Percentiles rank a stretch among this genome's conserved stretches.
Evolutionary conservation across 192 early-diverging fungal genomes (phyloP).

Genomic region (Coemansia sp.): DNA sequence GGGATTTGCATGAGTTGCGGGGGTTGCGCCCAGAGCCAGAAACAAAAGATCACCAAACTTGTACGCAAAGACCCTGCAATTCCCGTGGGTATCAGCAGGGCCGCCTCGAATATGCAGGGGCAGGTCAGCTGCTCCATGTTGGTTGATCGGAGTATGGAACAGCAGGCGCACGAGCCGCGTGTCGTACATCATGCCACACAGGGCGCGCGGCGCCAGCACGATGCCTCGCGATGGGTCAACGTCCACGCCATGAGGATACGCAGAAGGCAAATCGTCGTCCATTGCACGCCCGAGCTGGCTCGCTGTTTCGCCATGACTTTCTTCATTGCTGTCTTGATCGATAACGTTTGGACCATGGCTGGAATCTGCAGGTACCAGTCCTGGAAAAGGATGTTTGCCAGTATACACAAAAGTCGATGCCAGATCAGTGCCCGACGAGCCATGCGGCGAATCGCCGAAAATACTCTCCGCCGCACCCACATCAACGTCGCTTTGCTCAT

Average conservation of each 20-base stretch:
- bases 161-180: slow-evolving; percentile 20
- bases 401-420: slow-evolving; percentile 44
- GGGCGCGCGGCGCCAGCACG: slow-evolving; percentile 35
- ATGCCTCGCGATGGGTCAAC: slow-evolving; percentile 45
- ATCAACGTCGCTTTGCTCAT: neutral
- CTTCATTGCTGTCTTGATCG: neutral
- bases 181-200: slow-evolving; percentile 47
- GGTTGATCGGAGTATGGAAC: slow-evolving; percentile 4
- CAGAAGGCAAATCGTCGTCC: slow-evolving; percentile 39
- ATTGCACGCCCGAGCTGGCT: slow-evolving; percentile 34
- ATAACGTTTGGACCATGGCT: neutral
- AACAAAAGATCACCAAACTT: slow-evolving; percentile 47
- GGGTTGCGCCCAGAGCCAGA: slow-evolving; percentile 14
- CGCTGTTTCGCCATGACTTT: slow-evolving; percentile 8
- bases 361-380: neutral
- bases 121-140: slow-evolving; percentile 7
- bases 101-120: slow-evolving; percentile 12
- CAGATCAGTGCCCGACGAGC: slow-evolving; percentile 24
- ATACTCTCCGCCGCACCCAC: neutral
- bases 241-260: slow-evolving; percentile 38
- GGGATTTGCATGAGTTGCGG: neutral
- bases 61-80: slow-evolving; percentile 36
- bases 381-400: slow-evolving; percentile 38
- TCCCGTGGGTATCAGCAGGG: too few relatives aligned
- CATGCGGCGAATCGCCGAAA: neutral